Evolutionary conservation across 352 stramenopile species (phyloP), one percentile per base, ranked within the genome.

Genomic region (Phytophthora pini): DNA sequence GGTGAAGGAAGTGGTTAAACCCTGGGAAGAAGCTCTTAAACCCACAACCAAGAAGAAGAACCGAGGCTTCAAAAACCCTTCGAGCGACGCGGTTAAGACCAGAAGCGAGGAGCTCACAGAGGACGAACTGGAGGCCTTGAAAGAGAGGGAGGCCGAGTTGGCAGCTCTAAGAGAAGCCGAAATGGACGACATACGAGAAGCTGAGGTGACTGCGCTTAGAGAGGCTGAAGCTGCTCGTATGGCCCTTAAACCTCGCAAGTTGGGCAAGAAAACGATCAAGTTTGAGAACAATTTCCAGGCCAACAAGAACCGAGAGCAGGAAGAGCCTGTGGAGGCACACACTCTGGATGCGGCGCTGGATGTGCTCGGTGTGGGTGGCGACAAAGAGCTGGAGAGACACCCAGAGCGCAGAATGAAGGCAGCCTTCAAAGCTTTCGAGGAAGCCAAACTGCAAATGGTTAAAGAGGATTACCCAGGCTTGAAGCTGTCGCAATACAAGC

Each of bases 401-500:
- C 84, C 84, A 32, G 82, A 91, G 41, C 80, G 82, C 61, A 77
- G 81, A 48, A 73, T 75, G 59, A 93, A 92, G 76, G 82, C 82
- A 24, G 84, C 82, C 2, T 93, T 89, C 72, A 92, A 92, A 72
- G 84, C 84, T 15, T 93, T 89, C 56, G 84, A 92, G 61, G 84
- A 92, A 56, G 70, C 68, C 6, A 90, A 81, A 76, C 53, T 93
- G 71, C 82, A 79, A 4, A 68, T 90, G 66, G 56, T 93, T 52
- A 84, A 78, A 50, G 70, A 84, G 54, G 84, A 93, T 45, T 92
- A 76, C 62, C 84, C 82, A 5, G 79, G 84, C 1, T 65, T 93
- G 45, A 93, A 93, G 71, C 53, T 93, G 3, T 93, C 84, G 27
- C 84, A 93, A 71, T 93, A 93, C 74, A 93, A 93, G 66, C 79